These are phyloP conservation scores for Calcarisporium arbuscula DNA, from an alignment of 2,329 filamentous ascomycete species.

Conservation along the genomic window DNA sequence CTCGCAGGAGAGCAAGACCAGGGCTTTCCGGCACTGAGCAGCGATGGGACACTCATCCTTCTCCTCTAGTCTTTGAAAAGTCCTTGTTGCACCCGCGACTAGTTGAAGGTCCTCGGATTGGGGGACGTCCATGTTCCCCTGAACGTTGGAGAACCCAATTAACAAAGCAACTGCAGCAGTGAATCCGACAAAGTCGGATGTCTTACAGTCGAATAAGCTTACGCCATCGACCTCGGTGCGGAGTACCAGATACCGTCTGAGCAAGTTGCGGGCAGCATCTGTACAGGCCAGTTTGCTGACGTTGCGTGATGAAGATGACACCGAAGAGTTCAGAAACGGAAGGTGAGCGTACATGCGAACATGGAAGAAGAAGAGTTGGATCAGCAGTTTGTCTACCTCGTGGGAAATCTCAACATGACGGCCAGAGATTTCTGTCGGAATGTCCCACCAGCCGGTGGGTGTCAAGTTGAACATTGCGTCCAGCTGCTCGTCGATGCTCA, in stretches of 20 bases:
- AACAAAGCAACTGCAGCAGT: conserved; percentile 35
- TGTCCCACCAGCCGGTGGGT: conserved; percentile 31
- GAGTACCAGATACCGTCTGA: conserved; percentile 22
- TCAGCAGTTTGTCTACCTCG: conserved; percentile 29
- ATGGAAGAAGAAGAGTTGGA: conserved; percentile 37
- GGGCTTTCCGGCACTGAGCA: conserved; percentile 12
- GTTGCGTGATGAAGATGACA: conserved; percentile 17
- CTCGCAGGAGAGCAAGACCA: conserved; percentile 1
- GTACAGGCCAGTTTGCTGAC: conserved; percentile 21
- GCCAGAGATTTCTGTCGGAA: conserved; percentile 14
- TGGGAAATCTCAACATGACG: conserved; percentile 13
- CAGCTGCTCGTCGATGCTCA: conserved; percentile 36
- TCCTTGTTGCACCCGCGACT: conserved; percentile 4
- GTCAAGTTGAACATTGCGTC: conserved; percentile 28
- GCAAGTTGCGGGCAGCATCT: conserved; percentile 8
- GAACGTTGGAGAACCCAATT: conserved; percentile 20
- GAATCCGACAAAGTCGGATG: conserved; percentile 39
- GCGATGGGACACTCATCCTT: conserved; percentile 9
- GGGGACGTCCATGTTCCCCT: not conserved
- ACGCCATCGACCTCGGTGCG: conserved; percentile 19
- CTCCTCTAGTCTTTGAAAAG: conserved; percentile 4
- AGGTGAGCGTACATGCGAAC: conserved; percentile 37
- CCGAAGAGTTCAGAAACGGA: conserved; percentile 38
- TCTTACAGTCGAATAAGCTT: conserved; percentile 38
- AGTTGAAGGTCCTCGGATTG: conserved; percentile 7